These are phyloP conservation scores for Trematosphaeria pertusa DNA, from an alignment of 2,329 filamentous ascomycete species.

Conservation along the genomic window DNA sequence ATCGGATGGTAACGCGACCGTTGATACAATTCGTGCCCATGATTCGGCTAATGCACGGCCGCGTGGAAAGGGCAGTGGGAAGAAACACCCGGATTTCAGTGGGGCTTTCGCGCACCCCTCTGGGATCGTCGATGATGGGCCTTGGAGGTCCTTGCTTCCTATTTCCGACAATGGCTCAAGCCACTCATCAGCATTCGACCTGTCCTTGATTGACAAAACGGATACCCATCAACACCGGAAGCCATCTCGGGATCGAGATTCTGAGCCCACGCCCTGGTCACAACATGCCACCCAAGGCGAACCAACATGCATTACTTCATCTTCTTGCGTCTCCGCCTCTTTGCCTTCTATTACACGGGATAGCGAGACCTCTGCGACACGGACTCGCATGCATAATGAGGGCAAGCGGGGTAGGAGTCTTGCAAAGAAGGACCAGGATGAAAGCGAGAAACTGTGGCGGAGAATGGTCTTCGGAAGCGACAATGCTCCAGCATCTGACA, in stretches of 20 bases:
- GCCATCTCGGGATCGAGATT: slow-evolving; percentile 11
- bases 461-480: slow-evolving; percentile 40
- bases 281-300: slow-evolving; percentile 34
- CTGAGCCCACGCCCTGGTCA: slow-evolving; percentile 27
- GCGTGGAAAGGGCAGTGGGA: slow-evolving; percentile 14
- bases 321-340: slow-evolving; percentile 29
- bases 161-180: slow-evolving; percentile 29
- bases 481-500: slow-evolving; percentile 9
- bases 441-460: slow-evolving; percentile 41
- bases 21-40: slow-evolving; percentile 19
- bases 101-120: slow-evolving; percentile 9
- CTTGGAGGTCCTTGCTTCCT: slow-evolving; percentile 35
- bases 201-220: slow-evolving; percentile 20
- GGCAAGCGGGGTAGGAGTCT: slow-evolving; percentile 1
- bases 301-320: slow-evolving; percentile 22
- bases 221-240: slow-evolving; percentile 17
- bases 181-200: slow-evolving; percentile 17
- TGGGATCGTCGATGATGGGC: slow-evolving; percentile 34
- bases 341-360: slow-evolving; percentile 29
- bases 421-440: slow-evolving; percentile 8
- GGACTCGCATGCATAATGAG: slow-evolving; percentile 6
- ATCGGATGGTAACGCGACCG: slow-evolving; percentile 15
- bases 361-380: slow-evolving; percentile 9
- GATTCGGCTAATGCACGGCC: slow-evolving; percentile 20
- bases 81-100: slow-evolving; percentile 5